Evolutionary conservation across 2,329 filamentous ascomycete genomes (phyloP), one percentile per base, ranked within the genome.

Genomic region (Fusarium denticulatum): DNA sequence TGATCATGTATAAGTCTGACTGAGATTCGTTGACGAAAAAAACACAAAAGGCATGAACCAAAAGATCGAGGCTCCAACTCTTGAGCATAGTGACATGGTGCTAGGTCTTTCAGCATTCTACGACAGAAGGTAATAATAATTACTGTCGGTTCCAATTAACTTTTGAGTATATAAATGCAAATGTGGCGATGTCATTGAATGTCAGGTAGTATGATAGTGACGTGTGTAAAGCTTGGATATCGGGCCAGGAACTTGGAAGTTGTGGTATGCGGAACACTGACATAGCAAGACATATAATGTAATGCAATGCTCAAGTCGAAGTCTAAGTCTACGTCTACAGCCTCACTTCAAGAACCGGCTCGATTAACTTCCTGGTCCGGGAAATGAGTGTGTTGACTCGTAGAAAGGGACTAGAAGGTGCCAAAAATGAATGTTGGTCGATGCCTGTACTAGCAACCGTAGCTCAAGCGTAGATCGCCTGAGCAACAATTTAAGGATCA

Each of bases 321-420:
- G 43, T 66, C 39, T 53, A 39, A 36, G 58, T 43, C 62, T 72
- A 63, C 65, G 59, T 43, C 62, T 73, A 63, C 65, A 77, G 74
- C 69, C 73, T 78, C 76, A 78, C 74, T 69, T 37, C 36, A 60
- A 32, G 36, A 40, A 60, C 24, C 39, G 60, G 60, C 55, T 67
- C 73, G 72, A 69, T 49, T 64, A 65, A 63, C 63, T 67, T 52
- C 53, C 64, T 37, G 59, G 64, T 52, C 49, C 39, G 65, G 74
- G 74, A 77, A 77, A 78, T 78, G 76, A 78, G 69, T 42, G 53
- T 72, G 64, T 53, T 65, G 71, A 67, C 68, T 69, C 47, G 40
- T 52, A 61, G 60, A 50, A 42, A 59, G 34, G 28, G 55, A 40
- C 43, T 57, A 60, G 62, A 61, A 66, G 60, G 43, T 59, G 55